phyloP scores from a whole-genome alignment of 2,329 filamentous ascomycete species.

The Myrmaecium sp. region DNA sequence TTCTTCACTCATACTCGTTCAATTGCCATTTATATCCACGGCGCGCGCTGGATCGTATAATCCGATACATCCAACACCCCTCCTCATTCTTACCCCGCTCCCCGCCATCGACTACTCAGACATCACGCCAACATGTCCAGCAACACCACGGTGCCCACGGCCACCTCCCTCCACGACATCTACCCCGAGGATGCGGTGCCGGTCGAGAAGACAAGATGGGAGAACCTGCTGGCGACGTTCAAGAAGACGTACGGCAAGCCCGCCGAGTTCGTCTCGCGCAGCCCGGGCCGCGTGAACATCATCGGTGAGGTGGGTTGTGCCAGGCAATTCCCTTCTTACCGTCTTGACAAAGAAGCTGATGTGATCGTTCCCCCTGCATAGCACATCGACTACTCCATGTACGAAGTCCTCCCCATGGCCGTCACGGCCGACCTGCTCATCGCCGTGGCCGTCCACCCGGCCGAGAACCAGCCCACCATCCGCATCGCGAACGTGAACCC shows the following conservation, averaged over 20 bases:
- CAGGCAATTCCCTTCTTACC: not conserved
- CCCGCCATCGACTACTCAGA: too few relatives aligned
- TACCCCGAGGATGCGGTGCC: constrained; percentile 60
- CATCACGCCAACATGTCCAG: too few relatives aligned
- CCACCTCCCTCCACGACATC: constrained; percentile 59
- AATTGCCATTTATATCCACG: too few relatives aligned
- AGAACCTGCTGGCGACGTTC: constrained; percentile 55
- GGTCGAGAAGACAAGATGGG: constrained; percentile 58
- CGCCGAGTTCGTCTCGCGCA: constrained; percentile 71
- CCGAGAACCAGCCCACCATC: constrained; percentile 43
- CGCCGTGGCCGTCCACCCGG: constrained; percentile 47
- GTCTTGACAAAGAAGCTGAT: not conserved
- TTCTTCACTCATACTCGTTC: too few relatives aligned
- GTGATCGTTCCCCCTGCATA: constrained; percentile 7
- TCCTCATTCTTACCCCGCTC: too few relatives aligned
- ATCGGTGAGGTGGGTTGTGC: constrained; percentile 63
- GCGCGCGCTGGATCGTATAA: too few relatives aligned
- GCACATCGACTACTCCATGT: constrained; percentile 97
- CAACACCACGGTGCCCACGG: constrained; percentile 63
- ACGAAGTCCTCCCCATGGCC: constrained; percentile 89
- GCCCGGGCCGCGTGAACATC: constrained; percentile 90
- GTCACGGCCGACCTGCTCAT: constrained; percentile 83
- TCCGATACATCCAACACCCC: too few relatives aligned
- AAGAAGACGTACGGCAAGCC: constrained; percentile 48
- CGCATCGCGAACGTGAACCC: constrained; percentile 65